A percentile compares a stretch with the other conserved stretches of the same genome.
phyloP scores from a whole-genome alignment of 208 protist genomes.

The Trypanosoma rangeli region DNA sequence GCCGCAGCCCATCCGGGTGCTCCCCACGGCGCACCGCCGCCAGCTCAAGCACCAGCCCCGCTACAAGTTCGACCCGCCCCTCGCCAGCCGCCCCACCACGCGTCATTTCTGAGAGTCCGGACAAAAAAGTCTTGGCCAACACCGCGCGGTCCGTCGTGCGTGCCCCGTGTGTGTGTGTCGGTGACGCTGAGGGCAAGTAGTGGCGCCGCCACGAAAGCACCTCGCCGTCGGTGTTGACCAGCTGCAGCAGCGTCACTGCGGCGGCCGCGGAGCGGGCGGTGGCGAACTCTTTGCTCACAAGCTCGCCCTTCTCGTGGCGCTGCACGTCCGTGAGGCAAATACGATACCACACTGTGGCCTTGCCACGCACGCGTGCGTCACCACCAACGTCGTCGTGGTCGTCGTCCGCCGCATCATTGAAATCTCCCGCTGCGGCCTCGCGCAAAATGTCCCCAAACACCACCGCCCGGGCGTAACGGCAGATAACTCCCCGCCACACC shows the following conservation, averaged over 20 bases:
- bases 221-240: constrained; percentile 50
- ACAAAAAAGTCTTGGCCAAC: constrained; percentile 81
- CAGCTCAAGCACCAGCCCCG: constrained; percentile 73
- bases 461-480: constrained; percentile 60
- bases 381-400: constrained; percentile 17
- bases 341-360: constrained; percentile 37
- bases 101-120: constrained; percentile 56
- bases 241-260: constrained; percentile 39
- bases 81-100: constrained; percentile 3
- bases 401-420: constrained; percentile 9
- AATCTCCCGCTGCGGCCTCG: not conserved
- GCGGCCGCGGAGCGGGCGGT: constrained; percentile 47
- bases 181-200: constrained; percentile 24
- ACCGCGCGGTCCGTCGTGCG: constrained; percentile 66
- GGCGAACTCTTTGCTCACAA: constrained; percentile 62
- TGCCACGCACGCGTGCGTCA: not conserved
- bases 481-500: constrained; percentile 72
- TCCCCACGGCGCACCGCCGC: constrained; percentile 58
- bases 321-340: constrained; percentile 80
- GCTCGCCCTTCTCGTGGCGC: constrained; percentile 75
- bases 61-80: constrained; percentile 38
- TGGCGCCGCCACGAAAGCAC: constrained; percentile 65
- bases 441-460: constrained; percentile 72
- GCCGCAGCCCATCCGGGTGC: constrained; percentile 42
- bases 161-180: constrained; percentile 17